Percentiles rank a stretch among this genome's conserved stretches.
These are phyloP conservation scores for Cyclocybe cylindracea DNA, from an alignment of 768 basidiomycete genomes.

Conservation along the genomic window DNA sequence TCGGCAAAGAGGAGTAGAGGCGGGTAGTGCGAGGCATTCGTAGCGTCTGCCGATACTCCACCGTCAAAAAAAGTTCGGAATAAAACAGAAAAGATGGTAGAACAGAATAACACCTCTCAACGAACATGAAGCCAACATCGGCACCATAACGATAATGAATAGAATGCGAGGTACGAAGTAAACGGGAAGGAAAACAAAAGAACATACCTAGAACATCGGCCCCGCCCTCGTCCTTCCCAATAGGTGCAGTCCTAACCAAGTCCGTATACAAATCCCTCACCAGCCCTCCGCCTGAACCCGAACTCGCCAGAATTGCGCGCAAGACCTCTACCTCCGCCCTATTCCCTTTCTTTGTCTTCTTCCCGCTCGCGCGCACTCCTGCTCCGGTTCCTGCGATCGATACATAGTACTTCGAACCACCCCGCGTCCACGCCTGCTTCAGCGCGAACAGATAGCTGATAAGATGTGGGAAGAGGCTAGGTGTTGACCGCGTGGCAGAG, in stretches of 20 bases:
- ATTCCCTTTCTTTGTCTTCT: too few relatives aligned
- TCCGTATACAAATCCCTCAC: conserved; percentile 76
- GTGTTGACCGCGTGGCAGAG: conserved; percentile 37
- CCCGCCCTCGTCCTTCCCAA: conserved; percentile 58
- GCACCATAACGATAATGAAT: not conserved
- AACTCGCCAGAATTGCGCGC: conserved; percentile 46
- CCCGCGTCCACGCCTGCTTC: conserved; percentile 58
- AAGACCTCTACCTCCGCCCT: conserved; percentile 54
- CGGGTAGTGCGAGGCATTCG: conserved; percentile 54
- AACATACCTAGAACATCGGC: conserved; percentile 23
- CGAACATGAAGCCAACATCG: not conserved
- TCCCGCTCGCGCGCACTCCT: too few relatives aligned
- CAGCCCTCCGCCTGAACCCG: conserved; percentile 49
- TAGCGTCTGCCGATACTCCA: conserved; percentile 34
- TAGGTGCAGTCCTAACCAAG: conserved; percentile 57
- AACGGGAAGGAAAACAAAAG: not conserved
- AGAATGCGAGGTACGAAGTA: not conserved
- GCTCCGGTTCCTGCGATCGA: too few relatives aligned
- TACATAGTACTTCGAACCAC: too few relatives aligned
- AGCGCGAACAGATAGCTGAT: conserved; percentile 61
- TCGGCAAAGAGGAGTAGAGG: conserved; percentile 78
- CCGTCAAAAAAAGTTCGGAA: too few relatives aligned
- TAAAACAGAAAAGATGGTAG: too few relatives aligned
- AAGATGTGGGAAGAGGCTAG: conserved; percentile 45
- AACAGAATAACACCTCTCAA: not conserved